Evolutionary conservation across 768 basidiomycete genomes (phyloP), one percentile per base, ranked within the genome.

Genomic region (Russula foetens): DNA sequence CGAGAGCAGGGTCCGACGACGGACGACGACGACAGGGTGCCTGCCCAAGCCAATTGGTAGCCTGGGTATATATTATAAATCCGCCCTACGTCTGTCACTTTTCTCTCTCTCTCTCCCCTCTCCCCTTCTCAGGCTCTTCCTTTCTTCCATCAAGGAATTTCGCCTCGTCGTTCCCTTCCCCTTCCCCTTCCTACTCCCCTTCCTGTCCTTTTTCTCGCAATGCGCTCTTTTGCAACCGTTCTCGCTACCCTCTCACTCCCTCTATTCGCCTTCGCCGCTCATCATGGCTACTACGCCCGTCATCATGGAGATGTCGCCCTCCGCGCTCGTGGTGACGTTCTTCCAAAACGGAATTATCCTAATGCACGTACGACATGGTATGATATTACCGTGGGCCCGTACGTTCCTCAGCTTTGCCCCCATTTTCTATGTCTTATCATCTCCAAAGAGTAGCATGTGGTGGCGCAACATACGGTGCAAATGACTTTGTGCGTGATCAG

Each of bases 381-480:
- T 28, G 53, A 64, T 14, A 64, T 64, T 19, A 26, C 31, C 33
- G 26, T 31, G 8, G 65, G 65, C 44, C 3, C 17, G 65, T 66
- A 57, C 23, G 65, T 53, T 7, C 44, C 9, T 53, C 8, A 17
- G 23, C 24, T 51, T 21, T 51, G 7, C 8, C 31, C 28, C 31
- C 33, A 26, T 38, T 33, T 26, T 33, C 6, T 1, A 11, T 24
- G 12, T 24, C 7, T 43, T 21, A 59, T 38, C 31, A 29, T 43
- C n/a, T 48, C 9, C 21, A 28, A 55, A 66, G 65, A 14, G 41
- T 33, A 14, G 59, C 65, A 21, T 66, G 65, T 57, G 63, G 60
- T 11, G 51, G 43, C n/a, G n/a, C n/a, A 0, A 44, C 7, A 1
- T 57, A 58, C 14, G 0, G 1, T 0, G 2, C 43, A 1, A 19